Evolutionary conservation across 2,329 filamentous ascomycete genomes (phyloP).

Genomic region (Pseudogymnoascus sp.): DNA sequence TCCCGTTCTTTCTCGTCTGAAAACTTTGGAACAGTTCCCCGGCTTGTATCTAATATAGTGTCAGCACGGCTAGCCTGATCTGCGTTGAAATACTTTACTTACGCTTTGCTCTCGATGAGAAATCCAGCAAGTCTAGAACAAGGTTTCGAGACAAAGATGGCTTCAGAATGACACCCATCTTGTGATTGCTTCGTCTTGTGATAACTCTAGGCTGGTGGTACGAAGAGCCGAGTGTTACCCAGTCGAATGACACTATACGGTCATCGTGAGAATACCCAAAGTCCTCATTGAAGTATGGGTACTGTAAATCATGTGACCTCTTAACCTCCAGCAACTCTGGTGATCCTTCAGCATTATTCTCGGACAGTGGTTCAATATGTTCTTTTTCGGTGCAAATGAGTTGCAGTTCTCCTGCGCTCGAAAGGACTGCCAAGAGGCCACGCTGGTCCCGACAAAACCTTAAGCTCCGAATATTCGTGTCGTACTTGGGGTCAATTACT

Average conservation of each 20-base stretch:
- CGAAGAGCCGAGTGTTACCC: constrained; percentile 51
- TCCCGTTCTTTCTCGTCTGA: neutral
- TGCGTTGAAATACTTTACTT: neutral
- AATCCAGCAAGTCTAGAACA: constrained; percentile 39
- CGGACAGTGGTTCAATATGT: constrained; percentile 34
- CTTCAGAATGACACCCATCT: constrained; percentile 54
- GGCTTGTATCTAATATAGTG: neutral
- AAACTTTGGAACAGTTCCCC: neutral
- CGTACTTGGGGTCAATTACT: constrained; percentile 46
- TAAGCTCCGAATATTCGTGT: constrained; percentile 53
- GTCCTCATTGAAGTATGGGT: constrained; percentile 41
- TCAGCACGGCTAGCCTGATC: neutral
- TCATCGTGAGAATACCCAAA: constrained; percentile 42
- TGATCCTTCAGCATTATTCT: constrained; percentile 40
- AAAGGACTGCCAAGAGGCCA: constrained; percentile 53
- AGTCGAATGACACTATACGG: constrained; percentile 60
- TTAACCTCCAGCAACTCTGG: constrained; percentile 53
- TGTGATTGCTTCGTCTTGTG: constrained; percentile 51
- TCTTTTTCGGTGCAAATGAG: constrained; percentile 52
- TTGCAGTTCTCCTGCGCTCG: constrained; percentile 55
- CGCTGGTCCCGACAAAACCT: constrained; percentile 56
- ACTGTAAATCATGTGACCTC: constrained; percentile 54
- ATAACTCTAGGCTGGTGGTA: constrained; percentile 49
- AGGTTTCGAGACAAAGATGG: constrained; percentile 51
- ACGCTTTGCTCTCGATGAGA: neutral